A percentile compares a stretch with the other conserved stretches of the same genome.
Conservation (phyloP, 2,329 filamentous ascomycete species). For the Aspergillus uvarum region DNA sequence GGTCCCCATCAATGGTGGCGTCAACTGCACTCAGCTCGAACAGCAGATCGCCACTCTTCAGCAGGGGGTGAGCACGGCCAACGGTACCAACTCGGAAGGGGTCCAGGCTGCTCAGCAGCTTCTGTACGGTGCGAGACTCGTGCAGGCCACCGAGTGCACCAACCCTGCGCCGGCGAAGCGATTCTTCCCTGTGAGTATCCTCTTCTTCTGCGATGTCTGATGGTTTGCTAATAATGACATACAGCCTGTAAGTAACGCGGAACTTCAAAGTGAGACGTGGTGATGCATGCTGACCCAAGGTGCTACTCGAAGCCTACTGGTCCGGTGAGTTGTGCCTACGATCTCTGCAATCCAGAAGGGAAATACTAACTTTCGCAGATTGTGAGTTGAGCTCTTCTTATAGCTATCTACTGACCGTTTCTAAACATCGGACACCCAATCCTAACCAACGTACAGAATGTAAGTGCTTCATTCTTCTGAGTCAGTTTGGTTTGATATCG, state of each 20-base stretch:
- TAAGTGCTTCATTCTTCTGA: neutral
- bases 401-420: neutral
- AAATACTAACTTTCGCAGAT: neutral
- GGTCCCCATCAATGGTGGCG: neutral
- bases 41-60: neutral
- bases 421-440: neutral
- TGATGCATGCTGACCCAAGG: no score
- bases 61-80: neutral
- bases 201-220: no score
- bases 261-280: no score
- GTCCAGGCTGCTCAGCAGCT: neutral
- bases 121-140: neutral
- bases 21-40: neutral
- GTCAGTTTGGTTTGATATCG: neutral
- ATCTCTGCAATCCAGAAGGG: no score
- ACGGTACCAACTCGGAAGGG: neutral
- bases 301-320: no score
- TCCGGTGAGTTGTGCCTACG: neutral
- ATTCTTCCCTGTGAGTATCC: neutral
- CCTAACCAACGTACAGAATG: neutral
- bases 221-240: no score
- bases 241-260: no score
- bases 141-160: neutral
- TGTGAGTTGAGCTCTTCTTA: neutral
- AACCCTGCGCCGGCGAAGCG: neutral